Percentiles rank a stretch among this genome's conserved stretches.
Conservation (phyloP, 2,329 filamentous ascomycete genomes). For the Arthrocladium fulminans region DNA sequence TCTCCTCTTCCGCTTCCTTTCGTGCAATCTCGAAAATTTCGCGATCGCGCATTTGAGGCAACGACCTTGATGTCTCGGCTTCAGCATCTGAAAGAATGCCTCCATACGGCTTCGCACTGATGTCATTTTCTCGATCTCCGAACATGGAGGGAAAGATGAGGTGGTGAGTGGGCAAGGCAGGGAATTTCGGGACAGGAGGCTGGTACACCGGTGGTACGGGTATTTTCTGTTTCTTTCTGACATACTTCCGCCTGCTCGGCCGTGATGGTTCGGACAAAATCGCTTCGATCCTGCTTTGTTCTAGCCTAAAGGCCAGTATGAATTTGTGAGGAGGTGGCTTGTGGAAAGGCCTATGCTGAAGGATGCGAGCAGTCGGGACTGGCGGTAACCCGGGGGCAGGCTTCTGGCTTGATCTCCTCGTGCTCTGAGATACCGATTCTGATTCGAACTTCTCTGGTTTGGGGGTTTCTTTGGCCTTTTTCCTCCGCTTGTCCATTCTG, state of each 20-base stretch:
- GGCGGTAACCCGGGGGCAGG: constrained; percentile 5
- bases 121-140: constrained; percentile 76
- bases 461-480: constrained; percentile 22
- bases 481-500: constrained; percentile 16
- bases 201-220: constrained; percentile 36
- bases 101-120: constrained; percentile 88
- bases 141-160: constrained; percentile 53
- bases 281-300: constrained; percentile 50
- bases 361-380: constrained; percentile 17
- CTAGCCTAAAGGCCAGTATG: constrained; percentile 51
- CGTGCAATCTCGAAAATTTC: constrained; percentile 83
- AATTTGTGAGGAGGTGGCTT: constrained; percentile 37
- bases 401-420: constrained; percentile 38
- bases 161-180: constrained; percentile 21
- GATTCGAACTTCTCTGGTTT: constrained; percentile 11
- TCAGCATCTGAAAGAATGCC: constrained; percentile 83
- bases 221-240: constrained; percentile 29
- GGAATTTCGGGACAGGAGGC: constrained; percentile 36
- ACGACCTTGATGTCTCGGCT: constrained; percentile 81
- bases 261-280: constrained; percentile 53
- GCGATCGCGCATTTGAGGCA: constrained; percentile 71
- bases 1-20: constrained; percentile 83
- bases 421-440: constrained; percentile 18
- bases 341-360: constrained; percentile 24
- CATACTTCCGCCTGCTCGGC: constrained; percentile 45